Percentiles rank a stretch among this genome's conserved stretches.
These are phyloP conservation scores for Sanguinoderma infundibulare DNA, from an alignment of 1,284 basidiomycete genomes.

Conservation along the genomic window DNA sequence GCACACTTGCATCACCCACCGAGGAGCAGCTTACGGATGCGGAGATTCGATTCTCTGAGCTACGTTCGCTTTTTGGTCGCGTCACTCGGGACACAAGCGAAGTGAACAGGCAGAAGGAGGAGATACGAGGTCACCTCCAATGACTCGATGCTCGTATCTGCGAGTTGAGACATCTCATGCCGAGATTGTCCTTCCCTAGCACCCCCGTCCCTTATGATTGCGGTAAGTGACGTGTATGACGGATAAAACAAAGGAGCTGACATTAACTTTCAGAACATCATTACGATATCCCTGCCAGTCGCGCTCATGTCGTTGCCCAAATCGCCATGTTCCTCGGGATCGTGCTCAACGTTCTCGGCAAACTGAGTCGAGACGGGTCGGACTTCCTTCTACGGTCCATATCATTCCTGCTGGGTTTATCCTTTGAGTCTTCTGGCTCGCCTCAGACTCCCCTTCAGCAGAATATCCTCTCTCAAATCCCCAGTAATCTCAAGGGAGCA, in stretches of 20 bases:
- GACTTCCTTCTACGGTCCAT: conserved; percentile 3
- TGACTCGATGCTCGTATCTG: background rate
- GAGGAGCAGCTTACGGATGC: background rate
- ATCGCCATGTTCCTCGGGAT: conserved; percentile 7
- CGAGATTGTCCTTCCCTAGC: background rate
- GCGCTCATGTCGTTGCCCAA: background rate
- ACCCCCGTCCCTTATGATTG: background rate
- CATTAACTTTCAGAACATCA: background rate
- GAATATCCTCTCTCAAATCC: background rate
- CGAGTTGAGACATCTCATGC: background rate
- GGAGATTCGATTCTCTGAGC: background rate
- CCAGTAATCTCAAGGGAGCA: background rate
- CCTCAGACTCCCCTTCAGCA: background rate
- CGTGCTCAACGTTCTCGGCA: conserved; percentile 3
- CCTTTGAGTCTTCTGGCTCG: background rate
- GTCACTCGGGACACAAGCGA: background rate
- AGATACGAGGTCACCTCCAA: background rate
- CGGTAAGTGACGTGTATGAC: background rate
- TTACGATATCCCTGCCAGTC: background rate
- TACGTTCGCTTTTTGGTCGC: background rate
- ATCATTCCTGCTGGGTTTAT: background rate
- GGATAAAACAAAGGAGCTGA: background rate
- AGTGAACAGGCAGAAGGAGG: background rate
- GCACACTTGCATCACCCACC: background rate
- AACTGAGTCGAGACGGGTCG: background rate